phyloP scores from a whole-genome alignment of 163 green algal genomes.

The Volvox carteri region DNA sequence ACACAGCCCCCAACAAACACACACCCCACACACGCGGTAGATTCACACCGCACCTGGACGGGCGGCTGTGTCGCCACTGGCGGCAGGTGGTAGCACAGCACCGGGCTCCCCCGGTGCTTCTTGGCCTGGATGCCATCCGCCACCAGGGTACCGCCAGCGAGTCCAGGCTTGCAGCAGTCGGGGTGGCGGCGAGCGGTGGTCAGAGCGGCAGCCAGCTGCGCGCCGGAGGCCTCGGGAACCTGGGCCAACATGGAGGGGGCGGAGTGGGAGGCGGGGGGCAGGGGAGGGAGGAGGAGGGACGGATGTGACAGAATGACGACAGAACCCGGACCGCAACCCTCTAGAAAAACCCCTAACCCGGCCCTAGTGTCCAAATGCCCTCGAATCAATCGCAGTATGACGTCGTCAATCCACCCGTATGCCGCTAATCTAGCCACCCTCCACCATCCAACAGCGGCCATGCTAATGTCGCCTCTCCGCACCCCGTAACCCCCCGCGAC shows the following conservation, averaged over 20 bases:
- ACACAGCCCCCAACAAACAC: background rate
- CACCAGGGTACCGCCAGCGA: background rate
- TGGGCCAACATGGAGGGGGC: background rate
- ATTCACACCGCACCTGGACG: slow-evolving; percentile 26
- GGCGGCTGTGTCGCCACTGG: background rate
- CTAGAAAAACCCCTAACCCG: too few species aligned
- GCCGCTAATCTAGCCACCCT: background rate
- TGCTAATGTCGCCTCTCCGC: too few species aligned
- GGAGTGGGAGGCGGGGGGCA: background rate
- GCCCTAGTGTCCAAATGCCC: background rate
- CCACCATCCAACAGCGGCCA: too few species aligned
- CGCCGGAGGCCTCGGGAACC: background rate
- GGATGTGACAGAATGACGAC: background rate
- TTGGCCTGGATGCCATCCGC: slow-evolving; percentile 49
- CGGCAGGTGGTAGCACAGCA: slow-evolving; percentile 47
- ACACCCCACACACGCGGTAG: background rate
- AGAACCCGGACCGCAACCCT: background rate
- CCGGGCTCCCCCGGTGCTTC: slow-evolving; percentile 13
- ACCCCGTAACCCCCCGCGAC: background rate
- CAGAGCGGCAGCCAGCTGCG: background rate
- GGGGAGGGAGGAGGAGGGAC: background rate
- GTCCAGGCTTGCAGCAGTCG: background rate
- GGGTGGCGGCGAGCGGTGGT: background rate
- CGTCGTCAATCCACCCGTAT: too few species aligned
- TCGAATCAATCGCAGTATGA: too few species aligned